phyloP scores from a whole-genome alignment of 2,329 filamentous ascomycete species.

The Rugonectria rugulosa region DNA sequence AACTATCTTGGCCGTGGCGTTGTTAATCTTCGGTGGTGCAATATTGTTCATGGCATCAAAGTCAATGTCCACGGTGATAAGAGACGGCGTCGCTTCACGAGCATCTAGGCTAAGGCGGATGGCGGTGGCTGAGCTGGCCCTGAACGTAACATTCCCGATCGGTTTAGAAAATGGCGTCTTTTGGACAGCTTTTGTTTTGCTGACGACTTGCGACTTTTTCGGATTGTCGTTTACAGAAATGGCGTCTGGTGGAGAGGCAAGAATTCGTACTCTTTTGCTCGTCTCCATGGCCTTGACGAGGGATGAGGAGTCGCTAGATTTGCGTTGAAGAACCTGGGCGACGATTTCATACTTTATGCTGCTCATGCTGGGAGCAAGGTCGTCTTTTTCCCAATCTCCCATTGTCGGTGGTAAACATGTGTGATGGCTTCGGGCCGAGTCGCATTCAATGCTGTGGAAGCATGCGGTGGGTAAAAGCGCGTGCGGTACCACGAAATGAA shows the following conservation, averaged over 20 bases:
- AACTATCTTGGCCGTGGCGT: background rate
- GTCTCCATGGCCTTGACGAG: background rate
- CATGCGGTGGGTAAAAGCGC: background rate
- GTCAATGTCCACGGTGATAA: background rate
- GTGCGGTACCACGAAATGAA: background rate
- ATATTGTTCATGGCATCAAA: background rate
- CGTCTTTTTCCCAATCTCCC: constrained; percentile 32
- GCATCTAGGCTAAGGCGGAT: background rate
- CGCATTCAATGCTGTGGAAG: background rate
- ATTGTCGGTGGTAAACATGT: constrained; percentile 23
- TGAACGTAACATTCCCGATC: background rate
- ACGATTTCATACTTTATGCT: constrained; percentile 29
- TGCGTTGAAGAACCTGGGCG: constrained; percentile 13
- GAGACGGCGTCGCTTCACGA: background rate
- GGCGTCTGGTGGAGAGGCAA: background rate
- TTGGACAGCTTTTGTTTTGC: background rate
- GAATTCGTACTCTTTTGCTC: background rate
- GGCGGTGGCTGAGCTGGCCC: background rate
- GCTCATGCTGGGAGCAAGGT: constrained; percentile 29
- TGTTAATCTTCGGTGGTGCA: background rate
- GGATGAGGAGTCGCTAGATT: background rate
- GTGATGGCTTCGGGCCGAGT: background rate
- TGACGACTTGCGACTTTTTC: background rate
- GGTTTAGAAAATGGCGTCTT: background rate
- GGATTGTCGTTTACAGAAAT: background rate